Evolutionary conservation across 2,329 filamentous ascomycete genomes (phyloP).

Genomic region (Paecilomyces sp.): DNA sequence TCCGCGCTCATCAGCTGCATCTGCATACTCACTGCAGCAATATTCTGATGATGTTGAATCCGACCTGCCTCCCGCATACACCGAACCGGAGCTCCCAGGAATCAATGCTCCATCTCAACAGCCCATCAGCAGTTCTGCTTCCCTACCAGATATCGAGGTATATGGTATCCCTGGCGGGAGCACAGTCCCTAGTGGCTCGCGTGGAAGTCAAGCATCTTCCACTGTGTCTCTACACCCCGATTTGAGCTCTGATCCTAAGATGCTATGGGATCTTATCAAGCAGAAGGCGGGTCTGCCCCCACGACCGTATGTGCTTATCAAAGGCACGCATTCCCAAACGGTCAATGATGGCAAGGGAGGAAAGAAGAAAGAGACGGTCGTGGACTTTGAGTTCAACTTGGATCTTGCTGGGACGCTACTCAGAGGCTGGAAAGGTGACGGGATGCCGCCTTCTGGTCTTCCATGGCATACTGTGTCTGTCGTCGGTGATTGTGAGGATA

Average conservation of each 20-base stretch:
- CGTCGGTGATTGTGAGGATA: slow-evolving; percentile 14
- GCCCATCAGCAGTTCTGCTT: background rate
- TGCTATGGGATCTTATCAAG: slow-evolving; percentile 41
- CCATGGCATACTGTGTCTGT: slow-evolving; percentile 11
- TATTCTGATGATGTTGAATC: background rate
- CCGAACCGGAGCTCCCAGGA: background rate
- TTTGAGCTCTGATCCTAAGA: slow-evolving; percentile 39
- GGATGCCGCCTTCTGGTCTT: background rate
- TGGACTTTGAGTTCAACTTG: slow-evolving; percentile 23
- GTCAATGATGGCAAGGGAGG: slow-evolving; percentile 10
- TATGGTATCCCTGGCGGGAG: slow-evolving; percentile 1
- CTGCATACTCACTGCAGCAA: background rate
- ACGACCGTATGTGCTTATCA: slow-evolving; percentile 46
- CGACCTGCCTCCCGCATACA: background rate
- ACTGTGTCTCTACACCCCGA: slow-evolving; percentile 31
- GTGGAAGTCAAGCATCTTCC: slow-evolving; percentile 2
- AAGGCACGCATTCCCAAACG: slow-evolving; percentile 47
- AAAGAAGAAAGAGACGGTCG: slow-evolving; percentile 15
- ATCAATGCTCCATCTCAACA: background rate
- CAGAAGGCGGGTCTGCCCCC: slow-evolving; percentile 44
- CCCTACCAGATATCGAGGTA: background rate
- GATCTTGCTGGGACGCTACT: slow-evolving; percentile 15
- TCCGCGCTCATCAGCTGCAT: background rate
- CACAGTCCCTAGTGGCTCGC: background rate
- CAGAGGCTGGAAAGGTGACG: slow-evolving; percentile 5